Conservation (phyloP, 441 rosid species). For the Croton laevigatus region DNA sequence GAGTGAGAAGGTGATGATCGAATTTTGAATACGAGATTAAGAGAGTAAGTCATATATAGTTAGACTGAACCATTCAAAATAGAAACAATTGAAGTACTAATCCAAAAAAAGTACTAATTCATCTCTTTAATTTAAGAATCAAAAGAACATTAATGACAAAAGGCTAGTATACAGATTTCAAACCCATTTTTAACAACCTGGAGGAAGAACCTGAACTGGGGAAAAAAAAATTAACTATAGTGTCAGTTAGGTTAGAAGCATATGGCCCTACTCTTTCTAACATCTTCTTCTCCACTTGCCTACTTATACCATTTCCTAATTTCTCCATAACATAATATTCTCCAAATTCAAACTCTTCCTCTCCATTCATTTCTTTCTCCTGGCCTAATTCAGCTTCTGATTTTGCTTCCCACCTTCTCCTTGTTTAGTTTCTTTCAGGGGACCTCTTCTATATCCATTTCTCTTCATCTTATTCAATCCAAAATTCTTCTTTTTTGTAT, state of each 20-base stretch:
- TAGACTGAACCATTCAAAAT: no score
- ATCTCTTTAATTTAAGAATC: no score
- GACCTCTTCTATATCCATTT: not conserved
- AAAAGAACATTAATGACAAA: not conserved
- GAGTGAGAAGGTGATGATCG: no score
- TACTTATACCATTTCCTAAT: not conserved
- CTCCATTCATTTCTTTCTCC: not conserved
- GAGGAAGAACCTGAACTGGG: not conserved
- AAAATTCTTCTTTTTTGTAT: constrained; percentile 17
- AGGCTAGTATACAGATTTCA: not conserved
- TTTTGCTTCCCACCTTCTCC: not conserved
- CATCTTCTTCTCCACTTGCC: constrained; percentile 2
- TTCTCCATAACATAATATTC: not conserved
- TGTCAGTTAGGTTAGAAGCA: not conserved
- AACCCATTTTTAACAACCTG: not conserved
- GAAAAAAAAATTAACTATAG: not conserved
- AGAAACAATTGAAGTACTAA: no score
- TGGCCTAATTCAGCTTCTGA: not conserved
- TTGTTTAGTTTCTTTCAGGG: constrained; percentile 21
- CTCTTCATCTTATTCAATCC: constrained; percentile 12
- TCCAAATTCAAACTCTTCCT: not conserved
- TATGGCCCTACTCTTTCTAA: not conserved
- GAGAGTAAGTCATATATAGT: no score
- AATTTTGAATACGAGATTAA: no score
- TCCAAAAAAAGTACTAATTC: no score